These are phyloP conservation scores for Nepenthes gracilis DNA, from an alignment of 148 eudicot genomes.

Conservation along the genomic window DNA sequence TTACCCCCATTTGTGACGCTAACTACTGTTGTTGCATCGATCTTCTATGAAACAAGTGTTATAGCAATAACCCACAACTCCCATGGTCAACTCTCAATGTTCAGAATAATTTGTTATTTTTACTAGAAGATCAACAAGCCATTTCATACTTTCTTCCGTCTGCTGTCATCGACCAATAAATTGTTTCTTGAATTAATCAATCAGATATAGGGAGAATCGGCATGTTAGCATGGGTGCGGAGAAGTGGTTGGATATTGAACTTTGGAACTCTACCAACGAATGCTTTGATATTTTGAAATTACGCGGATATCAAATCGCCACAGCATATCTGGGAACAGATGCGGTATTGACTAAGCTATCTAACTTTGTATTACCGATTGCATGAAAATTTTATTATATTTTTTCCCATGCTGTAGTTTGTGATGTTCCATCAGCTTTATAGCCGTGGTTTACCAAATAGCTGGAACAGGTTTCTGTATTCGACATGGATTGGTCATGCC, in stretches of 20 bases:
- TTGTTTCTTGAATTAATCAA: conserved; percentile 1
- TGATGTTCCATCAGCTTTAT: background rate
- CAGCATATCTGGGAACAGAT: conserved; percentile 62
- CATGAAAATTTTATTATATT: background rate
- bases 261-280: conserved; percentile 66
- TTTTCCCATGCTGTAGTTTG: no score
- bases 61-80: no score
- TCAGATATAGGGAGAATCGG: conserved; percentile 76
- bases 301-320: conserved; percentile 90
- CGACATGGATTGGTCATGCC: conserved; percentile 90
- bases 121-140: no score
- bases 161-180: no score
- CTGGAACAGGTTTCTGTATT: conserved; percentile 57
- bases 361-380: background rate
- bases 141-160: no score
- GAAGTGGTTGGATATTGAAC: conserved; percentile 96
- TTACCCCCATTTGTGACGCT: no score
- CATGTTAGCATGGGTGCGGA: conserved; percentile 98
- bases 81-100: no score
- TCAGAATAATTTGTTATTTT: no score
- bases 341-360: conserved; percentile 30
- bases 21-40: no score
- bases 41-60: no score
- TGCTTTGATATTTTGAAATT: conserved; percentile 70
- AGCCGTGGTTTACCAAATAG: background rate